A percentile compares a stretch with the other conserved stretches of the same genome.
Evolutionary conservation across 1,139 yeast genomes (phyloP).

Genomic region (Starmera stellimalicola): DNA sequence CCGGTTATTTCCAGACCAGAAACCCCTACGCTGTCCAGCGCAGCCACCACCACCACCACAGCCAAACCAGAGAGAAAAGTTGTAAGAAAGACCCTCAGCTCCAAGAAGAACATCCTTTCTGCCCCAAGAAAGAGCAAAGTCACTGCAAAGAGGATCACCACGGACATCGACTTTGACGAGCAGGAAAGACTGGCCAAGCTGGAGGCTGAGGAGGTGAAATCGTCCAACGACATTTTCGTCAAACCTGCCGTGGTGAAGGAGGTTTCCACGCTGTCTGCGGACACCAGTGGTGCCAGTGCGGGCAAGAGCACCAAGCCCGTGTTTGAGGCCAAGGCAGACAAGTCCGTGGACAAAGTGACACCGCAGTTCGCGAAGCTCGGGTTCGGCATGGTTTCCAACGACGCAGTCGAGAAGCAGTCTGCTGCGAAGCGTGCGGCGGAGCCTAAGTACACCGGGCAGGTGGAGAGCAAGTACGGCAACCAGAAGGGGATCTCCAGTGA

Average conservation of each 20-base stretch:
- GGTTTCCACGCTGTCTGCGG: too few species aligned
- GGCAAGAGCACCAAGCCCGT: too few species aligned
- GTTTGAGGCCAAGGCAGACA: too few species aligned
- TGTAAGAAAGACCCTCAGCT: constrained; percentile 16
- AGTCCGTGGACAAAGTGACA: constrained; percentile 51
- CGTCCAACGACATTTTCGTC: background rate
- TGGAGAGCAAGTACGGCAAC: constrained; percentile 67
- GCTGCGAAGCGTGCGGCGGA: constrained; percentile 33
- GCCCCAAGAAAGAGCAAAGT: constrained; percentile 41
- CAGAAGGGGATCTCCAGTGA: constrained; percentile 96
- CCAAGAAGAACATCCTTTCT: constrained; percentile 18
- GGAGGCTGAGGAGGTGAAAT: constrained; percentile 64
- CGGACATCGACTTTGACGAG: constrained; percentile 83
- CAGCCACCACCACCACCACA: constrained; percentile 14
- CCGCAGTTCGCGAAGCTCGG: constrained; percentile 74
- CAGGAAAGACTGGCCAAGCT: constrained; percentile 79
- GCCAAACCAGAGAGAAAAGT: constrained; percentile 18
- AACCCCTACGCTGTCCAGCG: constrained; percentile 18
- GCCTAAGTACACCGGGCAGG: constrained; percentile 55
- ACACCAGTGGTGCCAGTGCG: too few species aligned
- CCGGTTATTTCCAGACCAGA: constrained; percentile 24
- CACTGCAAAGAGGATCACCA: constrained; percentile 39
- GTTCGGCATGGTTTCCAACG: constrained; percentile 69
- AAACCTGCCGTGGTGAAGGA: background rate
- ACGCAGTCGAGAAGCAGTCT: constrained; percentile 30